phyloP scores from a whole-genome alignment of 768 basidiomycete genomes.

The Pholiota molesta region DNA sequence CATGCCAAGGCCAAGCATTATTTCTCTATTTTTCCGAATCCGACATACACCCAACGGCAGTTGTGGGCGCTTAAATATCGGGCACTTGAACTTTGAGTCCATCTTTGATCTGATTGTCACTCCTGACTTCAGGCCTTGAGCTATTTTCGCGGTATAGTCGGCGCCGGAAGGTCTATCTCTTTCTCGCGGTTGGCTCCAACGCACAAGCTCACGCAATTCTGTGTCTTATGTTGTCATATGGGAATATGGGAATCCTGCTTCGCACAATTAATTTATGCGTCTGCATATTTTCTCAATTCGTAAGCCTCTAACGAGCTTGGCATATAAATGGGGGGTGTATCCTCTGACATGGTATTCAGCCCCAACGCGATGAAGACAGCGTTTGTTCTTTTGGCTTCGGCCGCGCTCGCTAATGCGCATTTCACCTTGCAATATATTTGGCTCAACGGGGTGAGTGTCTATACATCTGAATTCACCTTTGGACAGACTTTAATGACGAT shows the following conservation, averaged over 20 bases:
- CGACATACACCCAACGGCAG: constrained; percentile 19
- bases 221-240: not conserved
- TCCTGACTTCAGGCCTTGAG: not conserved
- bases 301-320: not conserved
- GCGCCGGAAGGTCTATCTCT: not conserved
- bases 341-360: not conserved
- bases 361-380: constrained; percentile 37
- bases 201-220: not conserved
- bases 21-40: constrained; percentile 9
- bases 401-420: constrained; percentile 43
- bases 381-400: constrained; percentile 36
- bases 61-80: constrained; percentile 3
- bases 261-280: not conserved
- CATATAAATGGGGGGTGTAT: not conserved
- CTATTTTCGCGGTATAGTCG: not conserved
- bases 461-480: not conserved
- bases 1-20: not conserved
- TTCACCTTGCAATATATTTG: constrained; percentile 58
- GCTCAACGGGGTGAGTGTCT: constrained; percentile 43
- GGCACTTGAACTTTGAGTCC: not conserved
- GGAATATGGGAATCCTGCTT: not conserved
- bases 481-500: not conserved
- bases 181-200: not conserved
- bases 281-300: not conserved
- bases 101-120: not conserved